Conservation (phyloP, 345 rosid genomes). For the Jatropha curcas region DNA sequence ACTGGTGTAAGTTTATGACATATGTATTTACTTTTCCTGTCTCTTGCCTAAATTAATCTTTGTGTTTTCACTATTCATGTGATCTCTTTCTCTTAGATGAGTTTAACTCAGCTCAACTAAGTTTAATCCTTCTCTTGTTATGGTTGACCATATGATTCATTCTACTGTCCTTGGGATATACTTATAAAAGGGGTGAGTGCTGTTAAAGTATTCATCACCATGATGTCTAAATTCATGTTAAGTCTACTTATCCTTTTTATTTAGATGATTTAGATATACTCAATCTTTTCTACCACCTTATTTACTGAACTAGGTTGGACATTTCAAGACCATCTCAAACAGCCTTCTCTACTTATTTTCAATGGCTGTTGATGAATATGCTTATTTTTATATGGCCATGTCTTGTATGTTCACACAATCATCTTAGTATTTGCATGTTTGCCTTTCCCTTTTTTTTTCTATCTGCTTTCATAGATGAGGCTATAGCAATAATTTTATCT, state of each 20-base stretch:
- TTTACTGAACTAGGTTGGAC: not conserved
- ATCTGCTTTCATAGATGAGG: not conserved
- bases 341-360: not conserved
- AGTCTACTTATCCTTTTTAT: not conserved
- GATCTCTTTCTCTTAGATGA: not conserved
- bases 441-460: not conserved
- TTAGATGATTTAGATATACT: not conserved
- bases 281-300: not conserved
- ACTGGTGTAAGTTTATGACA: conserved; percentile 72
- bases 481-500: not conserved
- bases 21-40: not conserved
- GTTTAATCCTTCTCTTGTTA: not conserved
- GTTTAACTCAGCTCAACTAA: not conserved
- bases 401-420: not conserved
- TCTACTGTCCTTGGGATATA: not conserved
- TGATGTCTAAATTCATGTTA: not conserved
- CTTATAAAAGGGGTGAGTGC: not conserved
- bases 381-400: not conserved
- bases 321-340: not conserved
- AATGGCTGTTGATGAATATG: not conserved
- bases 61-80: not conserved
- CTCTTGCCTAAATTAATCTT: not conserved
- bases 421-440: not conserved
- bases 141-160: no score
- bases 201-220: not conserved